Evolutionary conservation across 345 rosid genomes (phyloP), one percentile per base, ranked within the genome.

Genomic region (Brassica incana): DNA sequence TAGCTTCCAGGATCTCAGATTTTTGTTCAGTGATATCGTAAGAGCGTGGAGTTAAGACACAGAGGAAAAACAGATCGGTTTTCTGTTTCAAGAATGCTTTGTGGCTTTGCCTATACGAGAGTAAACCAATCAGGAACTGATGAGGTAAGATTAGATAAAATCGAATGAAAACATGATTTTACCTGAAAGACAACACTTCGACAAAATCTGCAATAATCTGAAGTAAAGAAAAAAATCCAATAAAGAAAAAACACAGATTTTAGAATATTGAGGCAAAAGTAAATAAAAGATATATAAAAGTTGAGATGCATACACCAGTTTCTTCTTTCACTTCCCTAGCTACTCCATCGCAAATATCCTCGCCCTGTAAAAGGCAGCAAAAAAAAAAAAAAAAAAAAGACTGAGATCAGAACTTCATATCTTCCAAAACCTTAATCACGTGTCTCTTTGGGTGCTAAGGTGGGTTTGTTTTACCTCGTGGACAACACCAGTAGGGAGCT

Each of bases 311-410:
- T 83, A 92, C 98, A 80, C 90, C 91, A 0, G 97, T 94, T 78
- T 92, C 98, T 92, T 94, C 98, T 77, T 88, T 81, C 15, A 90
- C 97, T 82, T 92, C 98, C 83, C 97, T 83, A 4, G 86, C 68
- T 54, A 91, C 91, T 43, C 90, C 97, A 27, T 40, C 2, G 54
- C 79, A 83, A 4, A 92, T 86, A 77, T 94, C 90, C 87, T 94
- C 98, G 15, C 93, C 97, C 97, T 92, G 83, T 27, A 35, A 50
- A 73, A 56, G 1, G 8, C 8, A 8, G 35, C 20, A 2, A n/a
- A n/a, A 50, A 27, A 20, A 23, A 7, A 38, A 20, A 32, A 20
- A 23, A 7, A 32, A 20, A 59, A 2, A 38, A 5, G 36, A 48
- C 9, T 14, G 56, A 52, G 7, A 65, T 65, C 69, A 65, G 4